Conservation (phyloP, 179 eudicot genomes). For the Sideroxylon spinosum region DNA sequence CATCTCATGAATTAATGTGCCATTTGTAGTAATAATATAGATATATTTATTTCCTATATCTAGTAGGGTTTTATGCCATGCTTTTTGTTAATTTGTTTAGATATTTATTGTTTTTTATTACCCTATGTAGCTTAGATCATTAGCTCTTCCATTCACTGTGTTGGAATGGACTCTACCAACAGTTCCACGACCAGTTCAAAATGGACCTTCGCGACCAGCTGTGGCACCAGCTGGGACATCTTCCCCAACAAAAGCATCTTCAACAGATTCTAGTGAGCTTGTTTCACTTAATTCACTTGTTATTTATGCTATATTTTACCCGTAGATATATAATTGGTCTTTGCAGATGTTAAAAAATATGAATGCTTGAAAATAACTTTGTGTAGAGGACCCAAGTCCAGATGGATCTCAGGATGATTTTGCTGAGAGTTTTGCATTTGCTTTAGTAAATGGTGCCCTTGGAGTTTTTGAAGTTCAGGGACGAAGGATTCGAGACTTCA, state of each 20-base stretch:
- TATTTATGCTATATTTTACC: background rate
- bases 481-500: constrained; percentile 90
- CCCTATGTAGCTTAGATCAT: constrained; percentile 84
- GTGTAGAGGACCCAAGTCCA: constrained; percentile 51
- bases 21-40: too few species aligned
- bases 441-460: constrained; percentile 90
- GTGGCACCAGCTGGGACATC: constrained; percentile 43
- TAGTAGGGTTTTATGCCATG: background rate
- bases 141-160: constrained; percentile 98
- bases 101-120: constrained; percentile 23
- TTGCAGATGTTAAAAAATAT: background rate
- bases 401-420: constrained; percentile 86
- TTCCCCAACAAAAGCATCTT: constrained; percentile 41
- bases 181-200: constrained; percentile 70
- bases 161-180: constrained; percentile 98
- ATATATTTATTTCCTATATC: too few species aligned
- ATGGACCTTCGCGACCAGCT: constrained; percentile 50
- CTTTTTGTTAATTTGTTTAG: constrained; percentile 1
- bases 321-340: background rate
- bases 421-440: constrained; percentile 94
- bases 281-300: constrained; percentile 8
- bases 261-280: constrained; percentile 71
- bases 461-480: constrained; percentile 99
- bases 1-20: too few species aligned
- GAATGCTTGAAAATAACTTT: constrained; percentile 20